Conservation (phyloP, 306 rosid genomes). For the Corylus americana region DNA sequence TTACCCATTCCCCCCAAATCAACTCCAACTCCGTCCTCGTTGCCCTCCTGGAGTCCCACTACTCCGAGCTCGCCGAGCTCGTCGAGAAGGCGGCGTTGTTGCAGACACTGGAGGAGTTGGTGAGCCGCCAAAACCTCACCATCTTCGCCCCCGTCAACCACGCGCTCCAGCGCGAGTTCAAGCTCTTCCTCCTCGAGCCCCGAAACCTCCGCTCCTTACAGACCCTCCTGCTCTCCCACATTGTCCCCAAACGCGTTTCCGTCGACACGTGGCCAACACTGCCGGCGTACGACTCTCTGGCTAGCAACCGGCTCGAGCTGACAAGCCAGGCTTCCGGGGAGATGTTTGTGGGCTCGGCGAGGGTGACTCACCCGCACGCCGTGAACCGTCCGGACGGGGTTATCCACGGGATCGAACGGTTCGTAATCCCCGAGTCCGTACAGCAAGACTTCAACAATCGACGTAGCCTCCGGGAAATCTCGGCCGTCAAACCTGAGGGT, state of each 20-base stretch:
- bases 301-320: conserved; percentile 14
- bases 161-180: conserved; percentile 38
- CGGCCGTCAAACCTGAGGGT: conserved; percentile 36
- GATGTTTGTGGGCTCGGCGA: conserved; percentile 29
- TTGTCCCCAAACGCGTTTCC: conserved; percentile 28
- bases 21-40: conserved; percentile 38
- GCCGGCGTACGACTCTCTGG: conserved; percentile 13
- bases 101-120: conserved; percentile 27
- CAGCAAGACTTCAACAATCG: conserved; percentile 32
- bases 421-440: conserved; percentile 29
- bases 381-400: conserved; percentile 32
- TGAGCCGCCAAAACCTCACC: conserved; percentile 28
- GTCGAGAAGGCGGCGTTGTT: conserved; percentile 32
- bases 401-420: conserved; percentile 35
- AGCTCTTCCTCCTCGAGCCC: conserved; percentile 32
- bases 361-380: conserved; percentile 27
- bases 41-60: conserved; percentile 35
- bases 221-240: conserved; percentile 30
- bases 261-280: conserved; percentile 22
- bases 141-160: conserved; percentile 33
- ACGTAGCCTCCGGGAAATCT: conserved; percentile 20
- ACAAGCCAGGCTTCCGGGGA: conserved; percentile 16
- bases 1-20: conserved; percentile 11
- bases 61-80: conserved; percentile 35
- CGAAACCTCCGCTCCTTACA: conserved; percentile 29